Conservation (phyloP, 441 rosid species). For the Geranium incanum region DNA sequence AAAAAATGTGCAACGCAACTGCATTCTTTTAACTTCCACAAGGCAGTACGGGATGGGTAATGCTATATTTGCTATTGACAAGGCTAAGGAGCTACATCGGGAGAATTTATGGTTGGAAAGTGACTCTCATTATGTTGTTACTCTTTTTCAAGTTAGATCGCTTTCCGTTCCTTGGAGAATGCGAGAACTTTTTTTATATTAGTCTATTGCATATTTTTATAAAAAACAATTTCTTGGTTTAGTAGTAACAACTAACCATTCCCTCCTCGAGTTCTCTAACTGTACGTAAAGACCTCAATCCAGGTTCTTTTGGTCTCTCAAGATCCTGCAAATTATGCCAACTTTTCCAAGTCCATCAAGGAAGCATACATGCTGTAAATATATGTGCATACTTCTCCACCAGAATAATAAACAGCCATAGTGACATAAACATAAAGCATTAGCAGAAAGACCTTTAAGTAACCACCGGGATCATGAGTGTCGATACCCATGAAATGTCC, state of each 20-base stretch:
- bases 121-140: too few species aligned
- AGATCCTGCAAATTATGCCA: constrained; percentile 43
- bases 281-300: constrained; percentile 71
- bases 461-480: constrained; percentile 95
- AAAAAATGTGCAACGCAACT: neutral
- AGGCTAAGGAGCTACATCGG: too few species aligned
- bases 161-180: too few species aligned
- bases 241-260: constrained; percentile 47
- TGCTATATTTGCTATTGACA: too few species aligned
- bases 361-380: neutral
- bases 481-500: constrained; percentile 74
- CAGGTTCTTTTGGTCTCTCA: constrained; percentile 67
- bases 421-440: neutral
- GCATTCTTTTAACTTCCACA: neutral
- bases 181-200: neutral
- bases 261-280: constrained; percentile 64
- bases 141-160: too few species aligned
- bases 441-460: constrained; percentile 42
- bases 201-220: neutral
- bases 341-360: constrained; percentile 17
- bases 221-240: neutral
- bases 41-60: neutral
- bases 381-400: neutral
- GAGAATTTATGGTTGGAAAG: too few species aligned
- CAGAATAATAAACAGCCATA: neutral